Evolutionary conservation across 768 basidiomycete genomes (phyloP), one percentile per base, ranked within the genome.

Genomic region (Lentinula lateritia): DNA sequence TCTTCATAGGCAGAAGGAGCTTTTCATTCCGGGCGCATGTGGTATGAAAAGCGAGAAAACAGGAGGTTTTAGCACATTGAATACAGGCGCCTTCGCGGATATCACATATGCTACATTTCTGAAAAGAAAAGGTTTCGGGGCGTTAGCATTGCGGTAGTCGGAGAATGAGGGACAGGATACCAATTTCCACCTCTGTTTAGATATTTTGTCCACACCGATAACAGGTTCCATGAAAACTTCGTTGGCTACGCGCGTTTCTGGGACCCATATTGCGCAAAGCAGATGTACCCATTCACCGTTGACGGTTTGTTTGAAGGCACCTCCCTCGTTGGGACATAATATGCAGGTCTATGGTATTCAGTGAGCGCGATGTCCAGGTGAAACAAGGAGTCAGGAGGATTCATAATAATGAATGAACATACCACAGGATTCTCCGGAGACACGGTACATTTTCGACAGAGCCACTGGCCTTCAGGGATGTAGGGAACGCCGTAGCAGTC

Each of bases 401-500:
- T 50, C 56, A 61, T 15, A 38, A 0, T 0, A 56, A 36, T 42
- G 13, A 18, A 34, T 35, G 8, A 61, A 75, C 92, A 65, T 69
- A 95, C 95, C 63, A 99, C 97, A 13, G 95, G 93, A 66, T 88
- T 91, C 73, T 98, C 96, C 0, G 97, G 97, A 1, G 94, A 96
- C 9, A 98, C 95, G 0, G 95, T 98, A 69, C 97, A 99, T 74
- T 99, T 99, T 50, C 97, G 79, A 72, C 97, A 99, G 38, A 99
- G 83, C 97, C 97, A 99, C 72, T 99, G 97, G 1, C 97, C 97
- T 76, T 99, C 97, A 0, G 97, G 97, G 62, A 99, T 98, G 70
- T 99, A 99, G 10, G 97, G 97, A 1, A 99, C 94, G 18, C 97
- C 97, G 69, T 99, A 99, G 69, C 97, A 99, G 71, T 99, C 97